A percentile compares a stretch with the other conserved stretches of the same genome.
phyloP scores from a whole-genome alignment of 495 filamentous ascomycete species.

The Penicillium odoratum region DNA sequence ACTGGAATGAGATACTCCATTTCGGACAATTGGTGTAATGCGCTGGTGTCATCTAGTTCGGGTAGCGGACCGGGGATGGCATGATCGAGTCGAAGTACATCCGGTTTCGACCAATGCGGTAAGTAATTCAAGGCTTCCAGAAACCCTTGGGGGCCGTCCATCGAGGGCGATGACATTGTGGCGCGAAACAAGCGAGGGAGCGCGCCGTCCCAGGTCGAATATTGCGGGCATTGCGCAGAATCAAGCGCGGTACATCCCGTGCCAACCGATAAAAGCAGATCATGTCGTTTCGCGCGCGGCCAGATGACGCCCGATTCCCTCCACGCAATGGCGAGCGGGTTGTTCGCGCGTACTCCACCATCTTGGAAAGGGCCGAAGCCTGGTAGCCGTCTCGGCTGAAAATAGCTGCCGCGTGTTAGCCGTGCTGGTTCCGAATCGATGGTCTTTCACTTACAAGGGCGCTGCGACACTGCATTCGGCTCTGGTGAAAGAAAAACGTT shows the following conservation, averaged over 20 bases:
- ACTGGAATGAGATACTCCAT: not conserved
- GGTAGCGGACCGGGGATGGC: not conserved
- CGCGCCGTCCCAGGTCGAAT: constrained; percentile 5
- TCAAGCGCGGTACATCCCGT: constrained; percentile 20
- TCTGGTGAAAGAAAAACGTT: not conserved
- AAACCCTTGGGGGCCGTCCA: constrained; percentile 23
- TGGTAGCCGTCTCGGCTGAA: constrained; percentile 28
- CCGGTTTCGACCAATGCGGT: not conserved
- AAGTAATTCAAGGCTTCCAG: constrained; percentile 23
- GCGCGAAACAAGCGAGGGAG: constrained; percentile 18
- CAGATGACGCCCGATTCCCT: constrained; percentile 29
- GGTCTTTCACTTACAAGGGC: constrained; percentile 14
- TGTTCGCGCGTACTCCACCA: constrained; percentile 34
- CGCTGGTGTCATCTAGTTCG: not conserved
- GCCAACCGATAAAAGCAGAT: constrained; percentile 35
- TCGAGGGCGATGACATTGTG: constrained; percentile 17
- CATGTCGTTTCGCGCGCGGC: constrained; percentile 23
- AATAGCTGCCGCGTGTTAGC: constrained; percentile 21
- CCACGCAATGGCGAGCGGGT: constrained; percentile 28
- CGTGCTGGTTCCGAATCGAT: not conserved
- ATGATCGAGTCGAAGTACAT: constrained; percentile 2
- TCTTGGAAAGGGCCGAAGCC: constrained; percentile 39
- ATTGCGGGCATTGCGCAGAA: not conserved
- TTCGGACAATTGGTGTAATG: not conserved
- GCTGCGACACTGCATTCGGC: constrained; percentile 23